Base-by-base conservation (phyloP, 306 rosid genomes). In the Vigna mungo region DNA sequence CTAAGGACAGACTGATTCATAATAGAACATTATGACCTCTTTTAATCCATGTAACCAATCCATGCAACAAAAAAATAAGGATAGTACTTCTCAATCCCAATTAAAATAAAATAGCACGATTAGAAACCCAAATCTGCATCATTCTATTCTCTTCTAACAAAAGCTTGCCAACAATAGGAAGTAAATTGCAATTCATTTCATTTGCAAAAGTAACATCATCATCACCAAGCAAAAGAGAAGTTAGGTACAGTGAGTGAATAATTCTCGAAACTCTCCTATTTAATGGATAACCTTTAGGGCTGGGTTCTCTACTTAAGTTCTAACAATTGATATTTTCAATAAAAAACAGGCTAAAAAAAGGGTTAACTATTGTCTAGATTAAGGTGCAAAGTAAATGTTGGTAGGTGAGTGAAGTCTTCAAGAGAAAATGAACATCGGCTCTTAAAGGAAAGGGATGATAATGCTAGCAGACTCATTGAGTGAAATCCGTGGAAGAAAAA, bases 61-160 rank as follows among this genome's bases (percentile, higher is more conserved):
- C 16, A 56, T 13, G 27, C 27, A 25, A 6, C 4, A 44, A 44
- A 11, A 44, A 44, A 3, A 10, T 3, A 43, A 11, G 47, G 44
- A 17, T 23, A 64, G 43, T 21, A 27, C 12, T 63, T 65, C 32
- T 13, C 46, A 43, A 43, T 7, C 36, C 27, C 66, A 60, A 58
- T 12, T 27, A 60, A 60, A 27, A 39, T 60, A 60, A 27, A 14
- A 61, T 7, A 61, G 25, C 62, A 41, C 8, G n/a, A 69, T 63
- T 69, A 2, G 36, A 72, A 64, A 54, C 71, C 13, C 67, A 44
- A 77, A 20, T 56, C 44, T 25, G 49, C 47, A 37, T 59, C 16
- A n/a, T 6, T 63, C 6, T 12, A 37, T 39, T 58, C 48, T n/a
- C 58, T 58, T 56, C 43, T 79, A 78, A 44, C 17, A 74, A 75